Base-by-base conservation (phyloP, 805 yeast species). In the Candida nanaspora region DNA sequence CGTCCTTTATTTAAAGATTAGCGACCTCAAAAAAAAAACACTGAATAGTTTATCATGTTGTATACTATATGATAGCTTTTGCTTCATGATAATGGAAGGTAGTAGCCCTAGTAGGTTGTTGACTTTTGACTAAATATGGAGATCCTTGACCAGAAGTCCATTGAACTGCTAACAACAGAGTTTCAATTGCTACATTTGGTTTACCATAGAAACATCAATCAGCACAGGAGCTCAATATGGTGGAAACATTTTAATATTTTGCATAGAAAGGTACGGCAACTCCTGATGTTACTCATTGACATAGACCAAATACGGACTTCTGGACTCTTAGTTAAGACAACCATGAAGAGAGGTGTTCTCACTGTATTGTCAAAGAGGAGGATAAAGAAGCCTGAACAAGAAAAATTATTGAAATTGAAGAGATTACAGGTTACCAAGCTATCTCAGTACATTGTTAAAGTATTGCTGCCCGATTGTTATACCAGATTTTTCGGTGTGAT, bases 171-270 rank as follows among this genome's bases (percentile, higher is more conserved):
- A 14, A 38, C 41, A 13, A 65, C 61, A 36, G 96, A 88, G 59
- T 74, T 62, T 39, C 70, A 73, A 20, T 51, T 85, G 4, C 57
- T 86, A 4, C 82, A 77, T 47, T 59, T 86, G 31, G 47, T 86
- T 3, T 78, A 82, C 53, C 86, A 82, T 51, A 66, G 95, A 46
- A 82, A 80, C 59, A 68, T 70, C 39, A 86, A 86, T 56, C 96
- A 88, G 56, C 95, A 86, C 53, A 65, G 80, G 3, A 72, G 70
- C 7, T 72, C 86, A 25, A 52, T 55, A 8, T 88, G 96, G 96
- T 88, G 95, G 91, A 72, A 66, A 44, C 70, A 75, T 44, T 62
- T 88, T 32, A 71, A 78, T 45, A 70, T 80, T 9, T 51, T 86
- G 22, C 84, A 82, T 49, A 69, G 95, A 32, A 64, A 69, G 34